Evolutionary conservation across 371 early-diverging fungal species (phyloP), one percentile per base, ranked within the genome.

Genomic region (Mucor ambiguus): DNA sequence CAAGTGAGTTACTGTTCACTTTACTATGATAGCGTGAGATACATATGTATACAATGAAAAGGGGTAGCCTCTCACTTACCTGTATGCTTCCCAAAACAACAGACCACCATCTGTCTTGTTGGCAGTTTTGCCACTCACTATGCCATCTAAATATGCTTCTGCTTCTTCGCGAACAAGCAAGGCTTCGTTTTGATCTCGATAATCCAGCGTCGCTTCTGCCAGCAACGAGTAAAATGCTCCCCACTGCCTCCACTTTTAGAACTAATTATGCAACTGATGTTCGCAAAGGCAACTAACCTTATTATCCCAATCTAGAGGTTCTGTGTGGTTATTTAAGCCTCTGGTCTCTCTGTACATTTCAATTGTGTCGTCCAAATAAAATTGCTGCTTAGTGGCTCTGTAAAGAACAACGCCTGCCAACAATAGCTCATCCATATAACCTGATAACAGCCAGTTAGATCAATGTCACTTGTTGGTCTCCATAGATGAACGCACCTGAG

Each of bases 391-490:
- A 2, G 85, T 85, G 41, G 80, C 64, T 60, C 66, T 73, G 70
- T 80, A 79, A 72, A 86, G 68, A 72, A 83, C 80, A n/a, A 84
- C 66, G 5, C 80, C 69, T 9, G 80, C 80, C 67, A 83, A 76
- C 4, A 76, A 66, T 14, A 86, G 61, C 30, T 86, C 86, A 64
- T 86, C 86, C 37, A 66, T 41, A 57, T 69, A 86, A 12, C 44
- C 72, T 72, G 32, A 24, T 14, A 4, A 24, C 22, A 16, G 16
- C 28, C 24, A 14, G 24, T 28, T 11, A 26, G 52, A 28, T 0
- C 14, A 58, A 11, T 46, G 2, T 11, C 37, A 37, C 14, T 2
- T 37, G 33, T 12, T 28, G 12, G 1, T 26, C 24, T 33, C 22
- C 26, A 41, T 20, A 14, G 12, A 22, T n/a, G n/a, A n/a, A n/a